Base-by-base conservation (phyloP, 2,329 filamentous ascomycete genomes). In the Ciborinia camelliae region DNA sequence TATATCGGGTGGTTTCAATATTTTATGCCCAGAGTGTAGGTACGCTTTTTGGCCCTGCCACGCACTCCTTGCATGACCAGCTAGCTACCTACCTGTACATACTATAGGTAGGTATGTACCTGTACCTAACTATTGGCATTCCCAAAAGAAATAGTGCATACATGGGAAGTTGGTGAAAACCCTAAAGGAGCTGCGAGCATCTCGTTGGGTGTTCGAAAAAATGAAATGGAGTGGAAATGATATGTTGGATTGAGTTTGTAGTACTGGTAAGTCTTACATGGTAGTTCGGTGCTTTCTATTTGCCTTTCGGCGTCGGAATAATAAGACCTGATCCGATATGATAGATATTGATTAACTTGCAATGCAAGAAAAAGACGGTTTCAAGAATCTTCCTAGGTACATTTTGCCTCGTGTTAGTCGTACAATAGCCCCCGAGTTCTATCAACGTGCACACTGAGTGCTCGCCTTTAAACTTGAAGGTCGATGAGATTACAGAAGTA, bases 141-240 rank as follows among this genome's bases (percentile, higher is more conserved):
- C 37, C 37, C 35, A 20, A 39, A 41, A 28, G 15, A n/a, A n/a
- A 28, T 23, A 41, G 18, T 55, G 15, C 23, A 55, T 55, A 26
- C 35, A 55, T 39, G 18, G 18, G 5, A 5, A 28, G 15, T 41
- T 26, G 4, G 37, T 30, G 26, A 26, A 55, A 30, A 26, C 10
- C 10, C 20, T 43, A 37, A 45, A 57, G 30, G 41, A 45, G 28
- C 39, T 32, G n/a, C 54, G 54, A 47, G 54, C 39, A 58, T 58
- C 28, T n/a, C 28, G n/a, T 43, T 58, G 28, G 20, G 28, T 45
- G 28, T 20, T 58, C 43, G n/a, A 43, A 41, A 26, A 6, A 47
- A 23, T n/a, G n/a, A 23, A 45, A 23, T 26, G n/a, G 4, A 47
- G 26, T 47, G n/a, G 43, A 47, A 26, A 26, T 47, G 4, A 28